Evolutionary conservation across 2,329 filamentous ascomycete species (phyloP).

Genomic region (Colletotrichum caudatum): DNA sequence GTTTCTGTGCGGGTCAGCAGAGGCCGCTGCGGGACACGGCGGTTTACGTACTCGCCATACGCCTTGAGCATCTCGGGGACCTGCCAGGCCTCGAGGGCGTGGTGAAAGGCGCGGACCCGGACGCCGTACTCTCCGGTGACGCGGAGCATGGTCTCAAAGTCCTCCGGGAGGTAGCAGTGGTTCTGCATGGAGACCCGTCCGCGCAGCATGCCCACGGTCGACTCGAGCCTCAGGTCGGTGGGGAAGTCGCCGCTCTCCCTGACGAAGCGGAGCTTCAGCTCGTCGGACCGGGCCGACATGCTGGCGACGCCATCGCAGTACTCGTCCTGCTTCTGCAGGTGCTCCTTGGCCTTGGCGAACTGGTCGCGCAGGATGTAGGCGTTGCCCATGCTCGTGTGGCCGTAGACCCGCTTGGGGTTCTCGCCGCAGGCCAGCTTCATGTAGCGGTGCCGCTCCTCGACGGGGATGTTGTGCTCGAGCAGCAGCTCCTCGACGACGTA

Average conservation of each 20-base stretch:
- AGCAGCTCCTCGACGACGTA: conserved; percentile 57
- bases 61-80: conserved; percentile 55
- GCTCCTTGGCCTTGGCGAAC: conserved; percentile 52
- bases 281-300: conserved; percentile 41
- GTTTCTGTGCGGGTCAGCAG: conserved; percentile 46
- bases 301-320: conserved; percentile 46
- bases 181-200: conserved; percentile 57
- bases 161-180: conserved; percentile 59
- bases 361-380: conserved; percentile 55
- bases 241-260: conserved; percentile 45
- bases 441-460: conserved; percentile 50
- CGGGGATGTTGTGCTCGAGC: conserved; percentile 54
- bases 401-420: conserved; percentile 55
- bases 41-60: conserved; percentile 46
- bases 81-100: conserved; percentile 55
- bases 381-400: conserved; percentile 55
- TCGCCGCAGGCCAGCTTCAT: conserved; percentile 62
- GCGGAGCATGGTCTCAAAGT: conserved; percentile 57
- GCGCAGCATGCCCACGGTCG: conserved; percentile 54
- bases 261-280: conserved; percentile 43
- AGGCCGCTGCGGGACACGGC: conserved; percentile 32
- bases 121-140: conserved; percentile 58
- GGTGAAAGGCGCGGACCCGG: conserved; percentile 56
- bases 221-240: conserved; percentile 55
- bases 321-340: conserved; percentile 53